Percentiles rank a stretch among this genome's conserved stretches.
Evolutionary conservation across 495 filamentous ascomycete genomes (phyloP).

Genomic region (Xylaria flabelliformis): DNA sequence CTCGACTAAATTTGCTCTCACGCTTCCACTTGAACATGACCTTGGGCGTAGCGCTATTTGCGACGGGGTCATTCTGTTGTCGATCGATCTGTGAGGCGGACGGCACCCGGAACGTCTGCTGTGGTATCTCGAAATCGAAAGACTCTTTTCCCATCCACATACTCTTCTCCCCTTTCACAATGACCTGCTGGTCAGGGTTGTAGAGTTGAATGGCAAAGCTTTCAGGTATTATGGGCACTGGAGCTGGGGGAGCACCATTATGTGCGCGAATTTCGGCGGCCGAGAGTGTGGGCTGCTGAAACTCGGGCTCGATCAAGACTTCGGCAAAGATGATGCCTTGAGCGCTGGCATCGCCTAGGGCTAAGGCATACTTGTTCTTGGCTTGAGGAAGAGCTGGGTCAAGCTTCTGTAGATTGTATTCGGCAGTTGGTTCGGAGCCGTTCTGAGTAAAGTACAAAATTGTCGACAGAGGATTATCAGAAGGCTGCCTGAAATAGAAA

Average conservation of each 20-base stretch:
- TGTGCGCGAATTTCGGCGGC: conserved; percentile 79
- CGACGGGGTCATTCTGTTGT: conserved; percentile 69
- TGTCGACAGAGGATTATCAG: conserved; percentile 55
- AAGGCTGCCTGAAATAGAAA: conserved; percentile 48
- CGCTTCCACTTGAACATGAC: conserved; percentile 90
- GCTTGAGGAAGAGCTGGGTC: conserved; percentile 71
- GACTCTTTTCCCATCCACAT: conserved; percentile 77
- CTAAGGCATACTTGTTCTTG: conserved; percentile 84
- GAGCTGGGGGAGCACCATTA: conserved; percentile 66
- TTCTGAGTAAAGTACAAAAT: conserved; percentile 77
- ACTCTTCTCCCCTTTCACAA: conserved; percentile 71
- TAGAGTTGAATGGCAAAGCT: conserved; percentile 87
- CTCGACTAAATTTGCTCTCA: conserved; percentile 81
- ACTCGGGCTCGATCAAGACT: conserved; percentile 82
- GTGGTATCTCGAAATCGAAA: conserved; percentile 94
- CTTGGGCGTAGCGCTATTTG: conserved; percentile 74
- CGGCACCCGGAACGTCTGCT: conserved; percentile 80
- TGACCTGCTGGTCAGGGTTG: conserved; percentile 87
- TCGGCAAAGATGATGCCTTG: conserved; percentile 86
- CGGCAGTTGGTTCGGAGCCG: conserved; percentile 77
- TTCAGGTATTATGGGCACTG: conserved; percentile 78
- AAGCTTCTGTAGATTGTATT: conserved; percentile 77
- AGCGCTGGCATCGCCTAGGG: conserved; percentile 82
- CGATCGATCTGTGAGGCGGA: conserved; percentile 79
- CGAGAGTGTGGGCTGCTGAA: conserved; percentile 80